Conservation (phyloP, 768 basidiomycete species). For the Rubroboletus pulcherrimus region DNA sequence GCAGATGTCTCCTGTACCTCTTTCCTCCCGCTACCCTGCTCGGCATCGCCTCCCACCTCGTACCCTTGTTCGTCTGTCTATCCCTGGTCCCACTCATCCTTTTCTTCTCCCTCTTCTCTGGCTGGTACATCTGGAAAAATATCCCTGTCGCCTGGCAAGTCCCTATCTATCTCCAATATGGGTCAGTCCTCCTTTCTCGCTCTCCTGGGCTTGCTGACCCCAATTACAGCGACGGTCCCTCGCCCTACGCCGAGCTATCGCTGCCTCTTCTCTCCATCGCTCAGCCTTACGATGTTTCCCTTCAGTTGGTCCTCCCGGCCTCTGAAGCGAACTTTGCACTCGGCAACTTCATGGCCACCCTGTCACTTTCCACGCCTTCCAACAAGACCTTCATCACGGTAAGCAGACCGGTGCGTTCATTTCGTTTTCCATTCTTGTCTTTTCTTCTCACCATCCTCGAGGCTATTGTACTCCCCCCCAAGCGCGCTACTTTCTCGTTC, state of each 20-base stretch:
- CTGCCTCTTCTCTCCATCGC: conserved; percentile 51
- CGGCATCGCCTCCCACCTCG: conserved; percentile 52
- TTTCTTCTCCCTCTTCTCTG: conserved; percentile 60
- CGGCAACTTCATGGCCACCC: conserved; percentile 80
- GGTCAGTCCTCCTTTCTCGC: conserved; percentile 43
- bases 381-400: conserved; percentile 61
- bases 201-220: conserved; percentile 1
- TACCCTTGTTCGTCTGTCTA: conserved; percentile 62
- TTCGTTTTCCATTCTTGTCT: neutral
- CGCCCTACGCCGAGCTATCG: conserved; percentile 57
- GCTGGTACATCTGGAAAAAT: conserved; percentile 71
- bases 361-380: conserved; percentile 53
- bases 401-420: conserved; percentile 60
- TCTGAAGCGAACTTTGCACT: conserved; percentile 65
- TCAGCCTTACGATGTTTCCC: conserved; percentile 73
- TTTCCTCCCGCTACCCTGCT: conserved; percentile 14
- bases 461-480: conserved; percentile 54
- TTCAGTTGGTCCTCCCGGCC: conserved; percentile 63
- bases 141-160: conserved; percentile 68
- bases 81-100: conserved; percentile 60
- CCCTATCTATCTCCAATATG: conserved; percentile 73
- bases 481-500: conserved; percentile 32
- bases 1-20: conserved; percentile 5
- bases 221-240: conserved; percentile 50
- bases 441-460: conserved; percentile 28